Evolutionary conservation across 2,329 filamentous ascomycete species (phyloP), one percentile per base, ranked within the genome.

Genomic region (Beauveria bassiana): DNA sequence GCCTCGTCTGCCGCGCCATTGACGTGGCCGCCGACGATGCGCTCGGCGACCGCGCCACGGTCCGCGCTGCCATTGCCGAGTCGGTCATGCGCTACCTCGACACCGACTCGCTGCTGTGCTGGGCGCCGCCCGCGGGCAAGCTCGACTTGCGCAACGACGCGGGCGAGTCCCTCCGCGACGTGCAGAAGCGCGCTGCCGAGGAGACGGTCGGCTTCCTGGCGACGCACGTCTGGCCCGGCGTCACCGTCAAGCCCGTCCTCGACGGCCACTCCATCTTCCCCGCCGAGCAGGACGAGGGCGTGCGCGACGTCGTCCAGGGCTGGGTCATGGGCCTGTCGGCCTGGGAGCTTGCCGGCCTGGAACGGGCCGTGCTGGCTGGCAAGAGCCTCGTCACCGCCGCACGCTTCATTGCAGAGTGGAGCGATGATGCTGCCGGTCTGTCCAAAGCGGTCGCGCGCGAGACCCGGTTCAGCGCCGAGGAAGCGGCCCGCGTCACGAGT

Each of bases 31-130:
- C 80, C 22, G 88, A 91, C 66, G 90, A 96, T 66, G 69, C 66
- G 2, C 38, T 64, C 1, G 50, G 55, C 61, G 1, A 71, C 72
- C 3, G 69, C 3, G 82, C 55, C 78, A 85, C 79, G 26, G 80
- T 89, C 43, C 82, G 93, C 42, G 72, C 81, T 0, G 78, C 82
- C 46, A 86, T 97, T 52, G 77, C 88, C 18, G 79, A 78, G 20
- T 87, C 85, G 65, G 77, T 95, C 57, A 83, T 98, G 81, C 84
- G 89, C 52, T 98, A 98, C 74, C 82, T 99, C 28, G 87, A 92
- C 68, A 98, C 95, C 1, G 95, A 99, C 75, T 93, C 91, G 0
- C 77, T 98, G 42, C 84, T 99, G 1, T 98, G 93, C 82, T 96
- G 92, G 90, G 91, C 82, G 26, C 80, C 84, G 46, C 78, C 79